Base-by-base conservation (phyloP, 225 moss, liverwort and hornwort genomes). In the Physcomitrellopsis africana region DNA sequence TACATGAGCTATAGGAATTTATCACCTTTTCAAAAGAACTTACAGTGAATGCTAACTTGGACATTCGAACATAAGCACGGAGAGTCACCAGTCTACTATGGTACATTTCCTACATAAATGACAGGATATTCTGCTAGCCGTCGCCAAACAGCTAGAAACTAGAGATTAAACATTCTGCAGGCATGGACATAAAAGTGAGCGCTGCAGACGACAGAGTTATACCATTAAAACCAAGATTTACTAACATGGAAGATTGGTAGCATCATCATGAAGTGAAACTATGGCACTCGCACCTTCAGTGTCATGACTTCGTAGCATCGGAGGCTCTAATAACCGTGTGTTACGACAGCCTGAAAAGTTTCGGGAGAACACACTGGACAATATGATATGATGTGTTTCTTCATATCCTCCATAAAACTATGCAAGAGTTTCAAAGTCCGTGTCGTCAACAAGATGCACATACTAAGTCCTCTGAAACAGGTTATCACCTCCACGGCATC, bases 21-120 rank as follows among this genome's bases (percentile, higher is more conserved):
- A 65, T 69, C 58, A 58, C 55, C 77, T 55, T 22, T 49, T 27
- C 48, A 27, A 48, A 47, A 47, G 59, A 32, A 69, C 44, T 61
- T 72, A 56, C 42, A 70, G 49, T 22, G 17, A 65, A 63, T 59
- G 37, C 79, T 44, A 74, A 65, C 51, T 57, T 78, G 65, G 64
- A 60, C 52, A 64, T 68, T 64, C 22, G 63, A 67, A 68, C 22
- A 22, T 63, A 57, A 27, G 68, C 72, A 56, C 23, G 8, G 29
- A 51, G 63, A 59, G 51, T 46, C 52, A 65, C 42, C 65, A 73
- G 48, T 45, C 52, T 3, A 59, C 64, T 59, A 73, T n/a, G 37
- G 9, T 59, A 63, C 60, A 66, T 57, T 37, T 65, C 70, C 70
- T 45, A 65, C 69, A 73, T 68, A 58, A 52, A 68, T 56, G 41